These are phyloP conservation scores for Fusarium sp. DNA, from an alignment of 2,329 filamentous ascomycete species.

Conservation along the genomic window DNA sequence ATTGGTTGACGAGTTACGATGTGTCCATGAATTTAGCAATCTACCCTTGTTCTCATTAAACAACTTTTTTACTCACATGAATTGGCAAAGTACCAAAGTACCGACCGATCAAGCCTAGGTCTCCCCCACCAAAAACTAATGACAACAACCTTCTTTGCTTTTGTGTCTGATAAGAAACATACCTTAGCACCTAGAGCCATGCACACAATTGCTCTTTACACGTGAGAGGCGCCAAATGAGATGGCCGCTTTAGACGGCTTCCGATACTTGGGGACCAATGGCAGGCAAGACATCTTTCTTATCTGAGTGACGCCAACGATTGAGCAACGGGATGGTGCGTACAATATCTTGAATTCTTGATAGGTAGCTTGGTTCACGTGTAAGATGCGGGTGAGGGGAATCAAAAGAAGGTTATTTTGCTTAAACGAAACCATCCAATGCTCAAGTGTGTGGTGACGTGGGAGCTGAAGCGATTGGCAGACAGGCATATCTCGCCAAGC, in stretches of 20 bases:
- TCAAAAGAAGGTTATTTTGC: constrained; percentile 6
- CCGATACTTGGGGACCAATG: constrained; percentile 11
- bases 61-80: constrained; percentile 37
- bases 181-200: not conserved
- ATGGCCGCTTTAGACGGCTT: constrained; percentile 1
- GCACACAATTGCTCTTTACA: constrained; percentile 13
- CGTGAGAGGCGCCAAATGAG: not conserved
- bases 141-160: not conserved
- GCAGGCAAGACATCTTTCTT: not conserved
- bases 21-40: constrained; percentile 35
- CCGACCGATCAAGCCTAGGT: constrained; percentile 22
- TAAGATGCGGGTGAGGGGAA: not conserved
- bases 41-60: constrained; percentile 32
- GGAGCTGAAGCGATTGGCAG: not conserved
- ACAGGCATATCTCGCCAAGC: constrained; percentile 15
- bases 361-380: constrained; percentile 1
- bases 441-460: not conserved
- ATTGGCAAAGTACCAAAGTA: constrained; percentile 13
- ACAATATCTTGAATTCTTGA: not conserved
- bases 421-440: not conserved
- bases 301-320: constrained; percentile 29
- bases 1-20: constrained; percentile 15
- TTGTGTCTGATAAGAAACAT: constrained; percentile 22
- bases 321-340: constrained; percentile 20
- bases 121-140: constrained; percentile 24